Percentiles rank a stretch among this genome's conserved stretches.
Conservation (phyloP, 495 filamentous ascomycete species). For the Penicillium daleae region DNA sequence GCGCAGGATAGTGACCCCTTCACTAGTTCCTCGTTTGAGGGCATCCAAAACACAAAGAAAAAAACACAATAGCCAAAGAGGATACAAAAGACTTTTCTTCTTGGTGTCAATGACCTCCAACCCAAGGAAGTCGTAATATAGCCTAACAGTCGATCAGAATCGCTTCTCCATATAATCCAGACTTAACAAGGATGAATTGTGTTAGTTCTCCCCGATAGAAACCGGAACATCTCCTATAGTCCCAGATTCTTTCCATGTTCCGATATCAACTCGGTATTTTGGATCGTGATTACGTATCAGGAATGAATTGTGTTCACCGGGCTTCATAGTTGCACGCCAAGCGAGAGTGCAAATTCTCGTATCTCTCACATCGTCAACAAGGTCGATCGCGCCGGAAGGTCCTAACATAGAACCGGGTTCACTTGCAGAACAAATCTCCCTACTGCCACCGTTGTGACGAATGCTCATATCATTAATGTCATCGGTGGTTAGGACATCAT, state of each 20-base stretch:
- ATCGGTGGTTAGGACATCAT: constrained; percentile 5
- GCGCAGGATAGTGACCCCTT: too few relatives aligned
- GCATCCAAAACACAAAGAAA: too few relatives aligned
- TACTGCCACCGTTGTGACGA: background rate
- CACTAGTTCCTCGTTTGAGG: too few relatives aligned
- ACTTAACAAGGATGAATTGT: background rate
- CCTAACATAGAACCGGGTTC: constrained; percentile 3
- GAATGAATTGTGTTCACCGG: background rate
- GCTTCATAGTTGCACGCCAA: background rate
- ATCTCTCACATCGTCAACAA: constrained; percentile 2
- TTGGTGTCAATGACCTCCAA: background rate
- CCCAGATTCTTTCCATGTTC: constrained; percentile 1
- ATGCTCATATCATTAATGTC: constrained; percentile 4
- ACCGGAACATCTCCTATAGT: background rate
- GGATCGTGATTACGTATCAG: background rate
- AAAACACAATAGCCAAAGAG: too few relatives aligned
- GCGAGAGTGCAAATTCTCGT: constrained; percentile 4
- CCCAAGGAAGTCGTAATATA: background rate
- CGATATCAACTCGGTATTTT: constrained; percentile 2
- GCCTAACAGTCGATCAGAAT: background rate
- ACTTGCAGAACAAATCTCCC: background rate
- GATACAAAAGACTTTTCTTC: background rate
- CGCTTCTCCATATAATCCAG: background rate
- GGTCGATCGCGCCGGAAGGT: background rate
- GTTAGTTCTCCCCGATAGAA: background rate